Evolutionary conservation across 2,329 filamentous ascomycete genomes (phyloP).

Genomic region (Sordariomycetes sp.): DNA sequence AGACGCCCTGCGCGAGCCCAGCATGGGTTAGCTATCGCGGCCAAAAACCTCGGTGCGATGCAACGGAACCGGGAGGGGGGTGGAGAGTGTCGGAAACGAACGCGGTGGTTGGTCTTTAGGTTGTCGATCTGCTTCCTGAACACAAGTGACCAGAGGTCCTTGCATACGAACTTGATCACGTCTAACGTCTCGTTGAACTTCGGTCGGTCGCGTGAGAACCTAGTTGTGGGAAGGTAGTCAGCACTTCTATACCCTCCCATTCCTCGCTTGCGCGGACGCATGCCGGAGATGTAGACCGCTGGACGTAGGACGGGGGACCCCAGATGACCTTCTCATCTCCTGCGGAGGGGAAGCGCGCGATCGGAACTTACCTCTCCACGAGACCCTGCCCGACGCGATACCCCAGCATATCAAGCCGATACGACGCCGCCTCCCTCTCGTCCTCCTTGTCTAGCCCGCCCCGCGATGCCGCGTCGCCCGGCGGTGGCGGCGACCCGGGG

Average conservation of each 20-base stretch:
- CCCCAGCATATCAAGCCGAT: conserved; percentile 68
- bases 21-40: not conserved
- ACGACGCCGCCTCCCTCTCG: conserved; percentile 73
- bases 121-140: conserved; percentile 98
- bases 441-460: conserved; percentile 58
- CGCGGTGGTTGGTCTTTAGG: conserved; percentile 91
- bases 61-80: not conserved
- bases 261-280: not conserved
- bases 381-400: conserved; percentile 89
- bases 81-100: conserved; percentile 21
- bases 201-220: conserved; percentile 71
- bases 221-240: conserved; percentile 17
- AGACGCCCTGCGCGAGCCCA: conserved; percentile 56
- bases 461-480: conserved; percentile 6
- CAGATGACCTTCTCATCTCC: not conserved
- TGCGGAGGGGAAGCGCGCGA: not conserved
- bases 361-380: conserved; percentile 60
- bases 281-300: not conserved
- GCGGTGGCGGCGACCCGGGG: conserved; percentile 8
- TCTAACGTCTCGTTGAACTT: conserved; percentile 88
- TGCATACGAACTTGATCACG: conserved; percentile 96
- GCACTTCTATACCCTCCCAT: not conserved
- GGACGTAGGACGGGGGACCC: not conserved
- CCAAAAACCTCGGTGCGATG: not conserved
- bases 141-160: conserved; percentile 89